phyloP scores from a whole-genome alignment of 768 basidiomycete genomes.

The Lenzites betulinus region DNA sequence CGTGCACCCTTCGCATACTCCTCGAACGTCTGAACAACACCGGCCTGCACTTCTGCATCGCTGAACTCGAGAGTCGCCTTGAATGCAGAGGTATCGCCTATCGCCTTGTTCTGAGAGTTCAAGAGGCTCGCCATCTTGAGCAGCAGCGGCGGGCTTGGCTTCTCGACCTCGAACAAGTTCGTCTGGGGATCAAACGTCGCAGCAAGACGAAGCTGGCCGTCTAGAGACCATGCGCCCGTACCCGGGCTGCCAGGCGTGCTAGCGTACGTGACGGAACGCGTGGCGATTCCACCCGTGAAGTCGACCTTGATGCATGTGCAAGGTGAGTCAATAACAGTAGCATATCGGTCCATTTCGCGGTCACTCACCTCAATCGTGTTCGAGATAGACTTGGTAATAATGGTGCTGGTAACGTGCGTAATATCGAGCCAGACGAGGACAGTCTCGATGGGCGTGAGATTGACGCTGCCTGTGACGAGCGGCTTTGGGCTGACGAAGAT shows the following conservation, averaged over 20 bases:
- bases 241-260: background rate
- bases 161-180: background rate
- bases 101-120: background rate
- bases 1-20: no score
- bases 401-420: background rate
- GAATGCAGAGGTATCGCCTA: background rate
- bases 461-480: background rate
- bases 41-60: background rate
- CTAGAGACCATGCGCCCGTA: background rate
- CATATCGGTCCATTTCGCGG: no score
- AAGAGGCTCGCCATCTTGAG: background rate
- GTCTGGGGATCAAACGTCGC: background rate
- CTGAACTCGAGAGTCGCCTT: background rate
- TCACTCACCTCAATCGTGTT: background rate
- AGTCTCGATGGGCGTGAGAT: background rate
- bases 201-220: background rate
- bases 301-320: background rate
- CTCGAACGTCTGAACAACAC: no score
- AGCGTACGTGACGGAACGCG: background rate
- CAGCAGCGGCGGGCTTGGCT: background rate
- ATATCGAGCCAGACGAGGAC: background rate
- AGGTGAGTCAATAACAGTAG: no score
- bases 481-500: background rate
- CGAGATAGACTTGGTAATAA: background rate
- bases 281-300: background rate